phyloP scores from a whole-genome alignment of 306 rosid genomes.

The Ormosia semicastrata region DNA sequence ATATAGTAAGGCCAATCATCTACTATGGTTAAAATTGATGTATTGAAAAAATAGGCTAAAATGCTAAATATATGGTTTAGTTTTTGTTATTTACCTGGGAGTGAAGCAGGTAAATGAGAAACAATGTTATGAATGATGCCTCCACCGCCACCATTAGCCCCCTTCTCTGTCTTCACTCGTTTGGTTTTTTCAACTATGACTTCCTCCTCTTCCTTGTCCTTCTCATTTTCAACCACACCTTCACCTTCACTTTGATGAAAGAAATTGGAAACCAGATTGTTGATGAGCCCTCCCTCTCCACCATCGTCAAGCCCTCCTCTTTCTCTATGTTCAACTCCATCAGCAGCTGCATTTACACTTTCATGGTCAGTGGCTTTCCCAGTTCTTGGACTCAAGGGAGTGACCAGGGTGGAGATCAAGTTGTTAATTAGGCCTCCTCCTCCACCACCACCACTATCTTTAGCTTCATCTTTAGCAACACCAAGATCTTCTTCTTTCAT shows the following conservation, averaged over 20 bases:
- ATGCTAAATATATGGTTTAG: background rate
- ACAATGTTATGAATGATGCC: constrained; percentile 34
- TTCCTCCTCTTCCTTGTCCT: constrained; percentile 9
- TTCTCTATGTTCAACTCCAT: background rate
- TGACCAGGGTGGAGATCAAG: constrained; percentile 26
- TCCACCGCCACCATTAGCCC: background rate
- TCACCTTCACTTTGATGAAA: constrained; percentile 28
- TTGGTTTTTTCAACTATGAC: constrained; percentile 1
- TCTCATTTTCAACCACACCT: background rate
- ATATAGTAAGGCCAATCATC: background rate
- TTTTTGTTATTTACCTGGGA: constrained; percentile 25
- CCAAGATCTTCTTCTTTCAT: background rate
- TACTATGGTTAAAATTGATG: background rate
- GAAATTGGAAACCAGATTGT: constrained; percentile 34
- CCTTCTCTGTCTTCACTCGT: constrained; percentile 27
- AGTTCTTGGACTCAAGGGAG: constrained; percentile 20
- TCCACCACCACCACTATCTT: background rate
- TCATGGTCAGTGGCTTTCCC: background rate
- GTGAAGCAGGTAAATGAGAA: constrained; percentile 34
- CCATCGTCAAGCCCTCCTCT: background rate
- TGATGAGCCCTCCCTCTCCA: constrained; percentile 27
- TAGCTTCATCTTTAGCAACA: background rate
- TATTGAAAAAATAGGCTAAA: background rate
- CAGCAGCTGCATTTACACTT: background rate
- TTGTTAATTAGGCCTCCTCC: constrained; percentile 33